Evolutionary conservation across 371 early-diverging fungal species (phyloP).

Genomic region (Phascolomyces articulosus): DNA sequence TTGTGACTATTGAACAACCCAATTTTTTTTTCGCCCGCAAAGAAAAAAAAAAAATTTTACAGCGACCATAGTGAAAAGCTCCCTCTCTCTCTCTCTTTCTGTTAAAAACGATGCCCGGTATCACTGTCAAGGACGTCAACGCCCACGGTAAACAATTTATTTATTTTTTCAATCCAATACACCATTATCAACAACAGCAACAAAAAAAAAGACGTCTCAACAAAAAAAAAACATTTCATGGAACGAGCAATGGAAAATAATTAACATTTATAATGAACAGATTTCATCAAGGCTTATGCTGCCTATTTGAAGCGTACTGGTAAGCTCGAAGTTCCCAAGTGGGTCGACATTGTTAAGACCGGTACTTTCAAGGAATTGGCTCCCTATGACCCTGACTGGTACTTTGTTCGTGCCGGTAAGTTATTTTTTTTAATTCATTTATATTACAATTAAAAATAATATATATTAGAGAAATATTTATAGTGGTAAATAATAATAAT

Average conservation of each 20-base stretch:
- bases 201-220: not conserved
- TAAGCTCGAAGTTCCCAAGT: slow-evolving; percentile 97
- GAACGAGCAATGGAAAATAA: not conserved
- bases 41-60: not conserved
- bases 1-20: not conserved
- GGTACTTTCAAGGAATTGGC: slow-evolving; percentile 95
- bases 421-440: not conserved
- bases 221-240: not conserved
- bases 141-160: slow-evolving; percentile 65
- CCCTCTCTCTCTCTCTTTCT: slow-evolving; percentile 8
- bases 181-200: not conserved
- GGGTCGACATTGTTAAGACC: slow-evolving; percentile 99
- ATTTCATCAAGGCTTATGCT: slow-evolving; percentile 96
- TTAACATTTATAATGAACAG: slow-evolving; percentile 20
- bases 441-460: too few relatives aligned
- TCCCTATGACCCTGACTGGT: slow-evolving; percentile 99
- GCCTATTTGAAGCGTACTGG: slow-evolving; percentile 98
- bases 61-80: not conserved
- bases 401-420: slow-evolving; percentile 94
- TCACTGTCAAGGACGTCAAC: slow-evolving; percentile 98
- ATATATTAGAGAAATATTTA: not conserved
- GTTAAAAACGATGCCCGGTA: slow-evolving; percentile 55
- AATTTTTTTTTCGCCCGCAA: not conserved
- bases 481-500: not conserved
- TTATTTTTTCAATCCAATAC: not conserved